Conservation (phyloP, 139 green algal genomes). For the Chlamydomonas incerta region DNA sequence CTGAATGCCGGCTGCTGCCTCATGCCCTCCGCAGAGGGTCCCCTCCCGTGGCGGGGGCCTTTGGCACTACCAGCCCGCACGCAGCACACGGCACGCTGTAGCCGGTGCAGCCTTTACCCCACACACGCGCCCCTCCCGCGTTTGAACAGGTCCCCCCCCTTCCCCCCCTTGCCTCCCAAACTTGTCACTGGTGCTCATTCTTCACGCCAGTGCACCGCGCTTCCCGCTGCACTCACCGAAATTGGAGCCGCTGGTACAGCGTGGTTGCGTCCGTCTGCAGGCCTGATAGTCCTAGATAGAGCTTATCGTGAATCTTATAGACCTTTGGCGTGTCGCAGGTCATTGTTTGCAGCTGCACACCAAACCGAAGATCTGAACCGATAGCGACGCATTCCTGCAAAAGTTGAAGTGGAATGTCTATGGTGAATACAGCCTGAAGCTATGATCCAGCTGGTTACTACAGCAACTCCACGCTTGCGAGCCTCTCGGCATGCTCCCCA, state of each 20-base stretch:
- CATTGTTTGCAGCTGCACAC: slow-evolving; percentile 97
- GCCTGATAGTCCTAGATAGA: slow-evolving; percentile 94
- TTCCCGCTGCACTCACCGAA: slow-evolving; percentile 77
- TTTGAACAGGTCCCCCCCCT: too few species aligned
- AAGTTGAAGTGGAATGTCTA: neutral
- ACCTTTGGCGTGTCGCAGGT: slow-evolving; percentile 97
- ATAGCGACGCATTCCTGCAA: slow-evolving; percentile 96
- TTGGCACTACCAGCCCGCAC: too few species aligned
- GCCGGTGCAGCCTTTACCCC: too few species aligned
- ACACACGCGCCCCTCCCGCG: too few species aligned
- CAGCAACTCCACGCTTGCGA: neutral
- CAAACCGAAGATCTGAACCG: slow-evolving; percentile 94
- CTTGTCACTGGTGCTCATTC: too few species aligned
- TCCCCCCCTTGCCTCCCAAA: too few species aligned
- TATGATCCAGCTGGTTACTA: slow-evolving; percentile 41
- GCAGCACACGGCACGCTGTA: too few species aligned
- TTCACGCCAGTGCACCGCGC: too few species aligned
- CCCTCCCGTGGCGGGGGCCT: too few species aligned
- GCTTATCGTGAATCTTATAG: slow-evolving; percentile 93
- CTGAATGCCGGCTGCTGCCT: too few species aligned
- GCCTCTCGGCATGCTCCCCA: neutral
- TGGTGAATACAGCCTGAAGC: neutral
- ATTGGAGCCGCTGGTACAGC: slow-evolving; percentile 86
- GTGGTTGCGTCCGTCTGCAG: slow-evolving; percentile 95
- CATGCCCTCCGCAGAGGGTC: too few species aligned